These are phyloP conservation scores for Cystobasidiopsis lactophilus DNA, from an alignment of 768 basidiomycete species.

Conservation along the genomic window DNA sequence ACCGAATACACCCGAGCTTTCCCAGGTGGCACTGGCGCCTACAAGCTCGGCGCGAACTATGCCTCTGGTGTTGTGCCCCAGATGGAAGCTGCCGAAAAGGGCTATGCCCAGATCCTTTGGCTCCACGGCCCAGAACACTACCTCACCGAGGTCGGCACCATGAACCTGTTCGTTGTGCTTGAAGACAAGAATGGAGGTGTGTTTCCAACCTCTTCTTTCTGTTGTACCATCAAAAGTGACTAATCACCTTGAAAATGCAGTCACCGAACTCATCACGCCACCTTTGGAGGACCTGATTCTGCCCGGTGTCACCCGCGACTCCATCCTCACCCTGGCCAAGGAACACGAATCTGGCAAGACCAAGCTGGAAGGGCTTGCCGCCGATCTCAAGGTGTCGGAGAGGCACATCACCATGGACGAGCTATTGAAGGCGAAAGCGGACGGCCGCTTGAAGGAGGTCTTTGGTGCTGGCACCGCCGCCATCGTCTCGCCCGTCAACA, in stretches of 20 bases:
- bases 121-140: slow-evolving; percentile 38
- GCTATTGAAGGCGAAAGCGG: slow-evolving; percentile 30
- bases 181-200: slow-evolving; percentile 35
- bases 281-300: slow-evolving; percentile 79
- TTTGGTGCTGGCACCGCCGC: slow-evolving; percentile 65
- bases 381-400: slow-evolving; percentile 35
- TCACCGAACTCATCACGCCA: slow-evolving; percentile 67
- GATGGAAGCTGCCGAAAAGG: slow-evolving; percentile 39
- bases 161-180: slow-evolving; percentile 59
- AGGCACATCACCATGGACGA: slow-evolving; percentile 38
- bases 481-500: slow-evolving; percentile 47
- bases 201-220: neutral
- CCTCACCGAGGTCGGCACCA: slow-evolving; percentile 38
- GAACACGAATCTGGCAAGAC: slow-evolving; percentile 33
- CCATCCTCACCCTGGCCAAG: slow-evolving; percentile 46
- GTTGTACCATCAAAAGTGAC: neutral
- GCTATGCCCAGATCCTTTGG: slow-evolving; percentile 64
- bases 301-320: slow-evolving; percentile 70
- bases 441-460: slow-evolving; percentile 53
- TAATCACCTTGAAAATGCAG: slow-evolving; percentile 27
- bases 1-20: slow-evolving; percentile 63
- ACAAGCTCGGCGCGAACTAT: slow-evolving; percentile 30
- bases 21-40: slow-evolving; percentile 52
- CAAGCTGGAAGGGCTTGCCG: slow-evolving; percentile 29
- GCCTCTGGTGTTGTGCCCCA: slow-evolving; percentile 33